Evolutionary conservation across 495 filamentous ascomycete species (phyloP).

Genomic region (Hamigera avellanea): DNA sequence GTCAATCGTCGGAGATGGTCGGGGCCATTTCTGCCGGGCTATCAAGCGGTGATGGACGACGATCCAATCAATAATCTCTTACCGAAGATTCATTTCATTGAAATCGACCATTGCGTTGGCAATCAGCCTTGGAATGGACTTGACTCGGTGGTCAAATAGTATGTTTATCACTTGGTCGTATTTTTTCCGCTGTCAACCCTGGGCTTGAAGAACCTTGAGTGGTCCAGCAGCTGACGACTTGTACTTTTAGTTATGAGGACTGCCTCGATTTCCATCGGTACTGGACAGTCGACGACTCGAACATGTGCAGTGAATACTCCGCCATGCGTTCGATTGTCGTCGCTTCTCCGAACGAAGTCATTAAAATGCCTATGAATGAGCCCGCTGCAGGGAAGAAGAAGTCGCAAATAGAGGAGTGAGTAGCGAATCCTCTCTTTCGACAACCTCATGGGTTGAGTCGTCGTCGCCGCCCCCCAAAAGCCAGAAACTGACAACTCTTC

Average conservation of each 20-base stretch:
- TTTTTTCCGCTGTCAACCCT: background rate
- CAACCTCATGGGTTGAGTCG: background rate
- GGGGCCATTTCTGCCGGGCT: slow-evolving; percentile 67
- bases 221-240: too few relatives aligned
- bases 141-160: slow-evolving; percentile 58
- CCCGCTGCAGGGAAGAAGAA: slow-evolving; percentile 64
- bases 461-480: background rate
- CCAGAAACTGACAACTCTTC: background rate
- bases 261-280: slow-evolving; percentile 74
- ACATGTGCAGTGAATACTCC: slow-evolving; percentile 70
- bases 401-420: slow-evolving; percentile 71
- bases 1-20: slow-evolving; percentile 50
- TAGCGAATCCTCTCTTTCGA: too few relatives aligned
- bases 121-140: slow-evolving; percentile 75
- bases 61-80: slow-evolving; percentile 32
- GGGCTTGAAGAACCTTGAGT: too few relatives aligned
- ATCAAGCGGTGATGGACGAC: slow-evolving; percentile 26
- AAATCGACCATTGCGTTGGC: slow-evolving; percentile 79
- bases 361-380: slow-evolving; percentile 92
- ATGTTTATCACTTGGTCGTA: slow-evolving; percentile 4
- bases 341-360: slow-evolving; percentile 53
- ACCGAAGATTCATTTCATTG: slow-evolving; percentile 46
- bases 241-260: slow-evolving; percentile 48
- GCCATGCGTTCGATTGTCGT: slow-evolving; percentile 72
- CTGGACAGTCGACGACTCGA: slow-evolving; percentile 72